Evolutionary conservation across 441 rosid genomes (phyloP), one percentile per base, ranked within the genome.

Genomic region (Melastoma candidum): DNA sequence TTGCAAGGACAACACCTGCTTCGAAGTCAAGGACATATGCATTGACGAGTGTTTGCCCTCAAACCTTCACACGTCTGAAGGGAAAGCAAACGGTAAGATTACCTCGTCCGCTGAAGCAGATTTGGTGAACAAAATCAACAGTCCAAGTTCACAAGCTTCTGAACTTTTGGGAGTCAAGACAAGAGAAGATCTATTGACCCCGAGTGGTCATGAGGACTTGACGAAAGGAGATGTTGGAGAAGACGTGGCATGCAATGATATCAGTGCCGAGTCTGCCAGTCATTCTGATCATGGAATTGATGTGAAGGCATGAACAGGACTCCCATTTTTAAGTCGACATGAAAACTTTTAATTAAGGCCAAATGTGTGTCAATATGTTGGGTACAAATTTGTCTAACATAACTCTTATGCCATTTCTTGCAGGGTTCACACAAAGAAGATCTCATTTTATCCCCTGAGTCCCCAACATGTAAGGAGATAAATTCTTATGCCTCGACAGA

Each of bases 1-100:
- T 50, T 22, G 29, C 47, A 12, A 32, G 12, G 41, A 58, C 36
- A 14, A 50, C 47, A 24, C 41, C 43, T 25, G 25, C 62, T 53
- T 41, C 7, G 12, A 49, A 48, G 54, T 58, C 22, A 32, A 49
- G 44, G 61, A 32, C 32, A 48, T 58, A 13, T 14, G 53, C 32
- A 41, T 58, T 26, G 61, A 58, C 27, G 54, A 58, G 11, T 12
- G 10, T 3, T 4, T 25, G 49, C 27, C 59, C 41, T 2, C 25
- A 1, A 2, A 46, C 14, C 13, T 12, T 46, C 45, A 26, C 36
- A 11, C 12, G 9, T 14, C 25, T 12, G 13, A 14, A 9, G 47
- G 36, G 49, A 56, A 22, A 26, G 27, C 9, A 22, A 14, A 4
- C 24, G 26, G 14, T 48, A 9, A 14, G 51, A 26, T 48, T 26